Percentiles rank a stretch among this genome's conserved stretches.
Evolutionary conservation across 106 monocot genomes (phyloP).

Genomic region (Narthecium ossifragum): DNA sequence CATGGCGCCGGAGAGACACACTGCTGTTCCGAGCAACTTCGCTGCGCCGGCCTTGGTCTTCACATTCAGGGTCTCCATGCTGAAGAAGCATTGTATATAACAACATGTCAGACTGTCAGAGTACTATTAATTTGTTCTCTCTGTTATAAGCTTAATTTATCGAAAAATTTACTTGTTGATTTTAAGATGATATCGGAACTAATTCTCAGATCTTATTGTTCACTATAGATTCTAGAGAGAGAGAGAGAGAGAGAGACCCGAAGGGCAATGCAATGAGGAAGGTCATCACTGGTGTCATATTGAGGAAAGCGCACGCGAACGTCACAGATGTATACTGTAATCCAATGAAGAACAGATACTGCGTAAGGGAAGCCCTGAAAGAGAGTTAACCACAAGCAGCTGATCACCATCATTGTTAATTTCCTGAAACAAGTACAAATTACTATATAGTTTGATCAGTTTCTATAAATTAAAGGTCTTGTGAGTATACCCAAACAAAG

Average conservation of each 20-base stretch:
- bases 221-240: no score
- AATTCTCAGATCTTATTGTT: no score
- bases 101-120: no score
- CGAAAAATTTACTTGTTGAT: no score
- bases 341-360: constrained; percentile 57
- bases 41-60: constrained; percentile 38
- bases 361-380: constrained; percentile 51
- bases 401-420: no score
- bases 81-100: constrained; percentile 8
- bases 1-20: constrained; percentile 46
- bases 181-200: no score
- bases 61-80: constrained; percentile 52
- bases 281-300: constrained; percentile 56
- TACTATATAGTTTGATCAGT: no score
- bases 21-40: constrained; percentile 44
- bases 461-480: no score
- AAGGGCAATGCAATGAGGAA: constrained; percentile 47
- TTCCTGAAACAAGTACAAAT: no score
- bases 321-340: constrained; percentile 50
- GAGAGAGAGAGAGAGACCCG: constrained; percentile 23
- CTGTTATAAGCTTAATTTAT: no score
- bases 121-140: no score
- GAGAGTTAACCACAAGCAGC: not conserved
- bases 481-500: constrained; percentile 16
- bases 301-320: constrained; percentile 59